Percentiles rank a stretch among this genome's conserved stretches.
phyloP scores from a whole-genome alignment of 371 early-diverging fungal species.

The Mucor irregularis region DNA sequence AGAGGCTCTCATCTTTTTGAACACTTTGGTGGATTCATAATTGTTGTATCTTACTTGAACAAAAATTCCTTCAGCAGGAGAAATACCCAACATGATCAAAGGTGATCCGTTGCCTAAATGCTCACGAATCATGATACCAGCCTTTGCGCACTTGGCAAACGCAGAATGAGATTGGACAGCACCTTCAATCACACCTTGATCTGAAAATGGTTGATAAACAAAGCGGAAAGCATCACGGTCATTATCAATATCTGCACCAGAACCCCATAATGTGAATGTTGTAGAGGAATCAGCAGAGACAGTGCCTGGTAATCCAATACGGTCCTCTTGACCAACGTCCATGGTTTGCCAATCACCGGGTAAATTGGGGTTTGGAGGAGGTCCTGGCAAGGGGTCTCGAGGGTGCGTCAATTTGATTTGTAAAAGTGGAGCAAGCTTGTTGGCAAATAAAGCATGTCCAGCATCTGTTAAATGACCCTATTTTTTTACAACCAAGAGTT shows the following conservation, averaged over 20 bases:
- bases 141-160: constrained; percentile 49
- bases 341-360: constrained; percentile 50
- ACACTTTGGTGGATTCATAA: constrained; percentile 24
- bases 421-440: constrained; percentile 32
- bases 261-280: constrained; percentile 50
- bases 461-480: constrained; percentile 38
- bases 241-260: constrained; percentile 39
- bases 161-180: constrained; percentile 43
- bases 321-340: constrained; percentile 41
- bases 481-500: neutral
- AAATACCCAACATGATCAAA: constrained; percentile 41
- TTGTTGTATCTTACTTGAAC: constrained; percentile 22
- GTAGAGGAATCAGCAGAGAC: constrained; percentile 43
- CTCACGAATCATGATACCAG: constrained; percentile 50
- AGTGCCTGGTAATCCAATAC: constrained; percentile 43
- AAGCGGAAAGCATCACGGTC: constrained; percentile 42
- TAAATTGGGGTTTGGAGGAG: constrained; percentile 42
- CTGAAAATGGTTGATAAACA: constrained; percentile 36
- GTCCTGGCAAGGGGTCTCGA: constrained; percentile 37
- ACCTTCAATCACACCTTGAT: constrained; percentile 29
- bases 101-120: constrained; percentile 44
- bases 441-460: constrained; percentile 38
- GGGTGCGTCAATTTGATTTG: constrained; percentile 34
- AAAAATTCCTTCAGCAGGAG: constrained; percentile 44
- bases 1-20: constrained; percentile 31